Conservation (phyloP, 2,329 filamentous ascomycete species). For the Fusarium equiseti region DNA sequence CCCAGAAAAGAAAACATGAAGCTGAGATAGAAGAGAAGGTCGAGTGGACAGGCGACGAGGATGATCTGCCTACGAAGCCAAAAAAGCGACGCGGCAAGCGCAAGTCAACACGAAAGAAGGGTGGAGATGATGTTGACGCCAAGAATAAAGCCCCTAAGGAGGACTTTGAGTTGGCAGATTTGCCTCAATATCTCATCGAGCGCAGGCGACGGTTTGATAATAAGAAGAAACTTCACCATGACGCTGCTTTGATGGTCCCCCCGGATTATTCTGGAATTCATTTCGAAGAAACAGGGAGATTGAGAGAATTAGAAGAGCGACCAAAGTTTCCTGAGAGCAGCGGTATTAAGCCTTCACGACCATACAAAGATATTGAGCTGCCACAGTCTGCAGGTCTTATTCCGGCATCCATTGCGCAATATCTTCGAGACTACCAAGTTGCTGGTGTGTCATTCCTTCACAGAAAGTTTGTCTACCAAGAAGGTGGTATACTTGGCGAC, state of each 20-base stretch:
- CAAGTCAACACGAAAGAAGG: constrained; percentile 49
- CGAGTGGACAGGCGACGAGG: constrained; percentile 70
- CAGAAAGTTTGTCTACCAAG: constrained; percentile 89
- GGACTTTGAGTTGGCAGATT: constrained; percentile 56
- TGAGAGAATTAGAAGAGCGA: constrained; percentile 67
- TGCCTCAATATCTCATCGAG: constrained; percentile 75
- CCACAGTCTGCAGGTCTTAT: constrained; percentile 83
- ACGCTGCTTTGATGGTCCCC: constrained; percentile 79
- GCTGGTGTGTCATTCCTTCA: constrained; percentile 88
- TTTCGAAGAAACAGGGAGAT: constrained; percentile 65
- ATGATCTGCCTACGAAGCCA: constrained; percentile 68
- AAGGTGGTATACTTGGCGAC: constrained; percentile 90
- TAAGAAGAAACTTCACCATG: constrained; percentile 68
- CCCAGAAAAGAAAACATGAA: constrained; percentile 55
- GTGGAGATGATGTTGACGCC: constrained; percentile 43
- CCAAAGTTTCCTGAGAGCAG: constrained; percentile 72
- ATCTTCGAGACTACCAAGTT: constrained; percentile 91
- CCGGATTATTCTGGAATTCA: constrained; percentile 81
- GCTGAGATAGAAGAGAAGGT: constrained; percentile 58
- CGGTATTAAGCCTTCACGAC: constrained; percentile 72
- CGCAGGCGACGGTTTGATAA: constrained; percentile 78
- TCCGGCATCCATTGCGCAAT: constrained; percentile 90
- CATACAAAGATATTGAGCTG: constrained; percentile 81
- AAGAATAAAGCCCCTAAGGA: constrained; percentile 55
- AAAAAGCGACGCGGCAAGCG: constrained; percentile 54